Conservation (phyloP, 495 filamentous ascomycete genomes). For the Melanomma pulvis-pyrius region DNA sequence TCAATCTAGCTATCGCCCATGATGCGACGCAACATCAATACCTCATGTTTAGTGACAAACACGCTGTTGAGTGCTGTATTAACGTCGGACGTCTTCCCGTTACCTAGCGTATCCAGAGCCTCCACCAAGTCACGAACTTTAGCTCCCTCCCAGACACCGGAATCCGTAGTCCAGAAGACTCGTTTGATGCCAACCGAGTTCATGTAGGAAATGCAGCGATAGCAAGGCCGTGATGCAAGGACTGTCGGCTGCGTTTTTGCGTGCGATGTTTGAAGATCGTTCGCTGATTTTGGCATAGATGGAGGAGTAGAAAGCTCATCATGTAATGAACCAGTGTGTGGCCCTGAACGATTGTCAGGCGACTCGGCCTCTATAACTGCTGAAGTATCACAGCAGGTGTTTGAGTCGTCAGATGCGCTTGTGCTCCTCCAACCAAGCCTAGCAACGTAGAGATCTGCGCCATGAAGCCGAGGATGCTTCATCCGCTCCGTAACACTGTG, state of each 20-base stretch:
- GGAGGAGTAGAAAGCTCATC: constrained; percentile 47
- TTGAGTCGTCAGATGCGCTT: background rate
- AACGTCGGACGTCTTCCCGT: constrained; percentile 27
- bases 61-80: constrained; percentile 35
- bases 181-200: constrained; percentile 57
- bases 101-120: constrained; percentile 45
- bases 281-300: background rate
- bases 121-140: constrained; percentile 55
- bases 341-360: background rate
- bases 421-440: constrained; percentile 44
- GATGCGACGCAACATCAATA: constrained; percentile 50
- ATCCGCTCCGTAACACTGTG: constrained; percentile 45
- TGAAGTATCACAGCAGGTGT: background rate
- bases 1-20: constrained; percentile 38
- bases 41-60: constrained; percentile 58
- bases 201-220: constrained; percentile 56
- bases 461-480: constrained; percentile 52
- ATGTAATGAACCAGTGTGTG: constrained; percentile 48
- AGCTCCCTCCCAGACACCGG: constrained; percentile 53
- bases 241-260: constrained; percentile 20
- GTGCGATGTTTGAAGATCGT: background rate
- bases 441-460: constrained; percentile 58
- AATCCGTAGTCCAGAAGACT: constrained; percentile 56
- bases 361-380: background rate
- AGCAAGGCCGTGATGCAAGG: constrained; percentile 52